Evolutionary conservation across 352 stramenopile species (phyloP).

Genomic region (Aphanomyces astaci): DNA sequence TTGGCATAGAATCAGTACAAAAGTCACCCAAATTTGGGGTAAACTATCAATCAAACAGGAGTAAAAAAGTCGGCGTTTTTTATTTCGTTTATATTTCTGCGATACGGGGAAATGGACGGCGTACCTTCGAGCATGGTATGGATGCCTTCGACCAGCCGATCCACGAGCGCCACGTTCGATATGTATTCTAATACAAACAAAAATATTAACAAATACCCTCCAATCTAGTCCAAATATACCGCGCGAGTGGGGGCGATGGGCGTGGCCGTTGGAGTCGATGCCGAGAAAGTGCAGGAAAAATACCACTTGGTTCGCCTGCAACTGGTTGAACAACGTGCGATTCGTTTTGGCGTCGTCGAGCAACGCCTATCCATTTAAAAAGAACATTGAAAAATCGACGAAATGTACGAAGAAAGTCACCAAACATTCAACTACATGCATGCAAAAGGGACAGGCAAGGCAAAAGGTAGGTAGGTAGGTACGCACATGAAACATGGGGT

Average conservation of each 20-base stretch:
- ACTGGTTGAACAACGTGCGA: conserved; percentile 28
- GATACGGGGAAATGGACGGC: conserved; percentile 17
- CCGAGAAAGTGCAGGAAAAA: conserved; percentile 80
- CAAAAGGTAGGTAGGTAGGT: no score
- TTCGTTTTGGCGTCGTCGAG: conserved; percentile 29
- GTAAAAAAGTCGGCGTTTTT: no score
- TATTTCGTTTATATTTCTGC: no score
- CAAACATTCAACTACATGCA: no score
- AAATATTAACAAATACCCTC: not conserved
- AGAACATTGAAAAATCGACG: not conserved
- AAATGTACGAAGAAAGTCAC: no score
- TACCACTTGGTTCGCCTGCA: conserved; percentile 42
- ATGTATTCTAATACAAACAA: conserved; percentile 42
- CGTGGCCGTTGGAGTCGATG: conserved; percentile 82
- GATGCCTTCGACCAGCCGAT: conserved; percentile 62
- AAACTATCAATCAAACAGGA: no score
- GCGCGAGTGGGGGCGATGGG: conserved; percentile 59
- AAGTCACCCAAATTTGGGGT: no score
- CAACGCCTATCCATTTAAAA: conserved; percentile 24
- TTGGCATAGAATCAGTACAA: no score
- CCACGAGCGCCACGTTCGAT: conserved; percentile 76
- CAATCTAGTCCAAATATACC: no score
- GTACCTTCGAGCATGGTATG: conserved; percentile 53
- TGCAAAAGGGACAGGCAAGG: no score
- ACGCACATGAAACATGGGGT: no score